Conservation (phyloP, 441 rosid genomes). For the Croton setiger region DNA sequence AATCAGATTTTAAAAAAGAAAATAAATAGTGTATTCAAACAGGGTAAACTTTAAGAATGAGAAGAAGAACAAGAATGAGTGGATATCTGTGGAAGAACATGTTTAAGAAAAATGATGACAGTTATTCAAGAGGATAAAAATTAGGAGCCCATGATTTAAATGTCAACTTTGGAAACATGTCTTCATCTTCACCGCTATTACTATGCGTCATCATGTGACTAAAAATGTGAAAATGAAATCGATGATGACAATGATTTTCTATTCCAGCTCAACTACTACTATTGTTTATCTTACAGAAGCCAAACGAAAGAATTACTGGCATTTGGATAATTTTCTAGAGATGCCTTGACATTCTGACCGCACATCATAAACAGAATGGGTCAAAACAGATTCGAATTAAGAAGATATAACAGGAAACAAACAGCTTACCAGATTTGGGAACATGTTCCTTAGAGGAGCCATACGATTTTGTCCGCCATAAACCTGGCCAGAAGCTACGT, state of each 20-base stretch:
- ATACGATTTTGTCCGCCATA: conserved; percentile 98
- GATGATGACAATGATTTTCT: background rate
- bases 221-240: background rate
- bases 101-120: background rate
- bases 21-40: too few relatives aligned
- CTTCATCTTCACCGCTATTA: conserved; percentile 3
- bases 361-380: background rate
- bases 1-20: too few relatives aligned
- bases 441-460: conserved; percentile 99
- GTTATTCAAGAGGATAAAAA: background rate
- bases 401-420: background rate
- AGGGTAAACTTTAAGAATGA: too few relatives aligned
- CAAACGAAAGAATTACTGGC: background rate
- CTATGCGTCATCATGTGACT: background rate
- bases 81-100: too few relatives aligned
- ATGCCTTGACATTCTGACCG: background rate
- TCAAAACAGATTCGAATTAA: background rate
- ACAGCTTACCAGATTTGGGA: conserved; percentile 75
- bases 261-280: background rate
- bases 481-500: conserved; percentile 99
- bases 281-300: background rate
- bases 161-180: background rate
- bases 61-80: too few relatives aligned
- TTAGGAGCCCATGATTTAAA: background rate
- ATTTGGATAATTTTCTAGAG: background rate